Percentiles rank a stretch among this genome's conserved stretches.
These are phyloP conservation scores for Colletotrichum musae DNA, from an alignment of 2,329 filamentous ascomycete species.

Conservation along the genomic window DNA sequence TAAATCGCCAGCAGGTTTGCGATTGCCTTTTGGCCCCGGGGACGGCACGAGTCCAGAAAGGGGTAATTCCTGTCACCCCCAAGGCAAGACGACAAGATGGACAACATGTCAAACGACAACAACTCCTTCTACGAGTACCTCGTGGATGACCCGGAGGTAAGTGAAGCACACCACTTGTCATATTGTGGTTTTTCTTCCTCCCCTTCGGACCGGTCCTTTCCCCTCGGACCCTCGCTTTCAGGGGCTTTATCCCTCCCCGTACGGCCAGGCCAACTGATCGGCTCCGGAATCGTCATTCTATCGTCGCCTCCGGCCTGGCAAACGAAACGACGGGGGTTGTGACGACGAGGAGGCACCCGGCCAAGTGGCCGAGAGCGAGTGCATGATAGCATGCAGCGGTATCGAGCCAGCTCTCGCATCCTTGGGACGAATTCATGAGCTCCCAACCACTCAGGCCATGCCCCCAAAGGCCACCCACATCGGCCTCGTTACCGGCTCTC, in stretches of 20 bases:
- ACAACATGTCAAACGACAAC: conserved; percentile 26
- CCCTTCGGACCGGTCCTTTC: not conserved
- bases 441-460: conserved; percentile 1
- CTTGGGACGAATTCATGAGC: not conserved
- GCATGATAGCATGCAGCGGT: conserved; percentile 4
- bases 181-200: not conserved
- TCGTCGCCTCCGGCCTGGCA: not conserved
- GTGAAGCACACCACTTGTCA: conserved; percentile 13
- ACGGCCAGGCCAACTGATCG: conserved; percentile 6
- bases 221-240: conserved; percentile 5
- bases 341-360: not conserved
- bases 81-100: conserved; percentile 26
- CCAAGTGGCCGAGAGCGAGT: conserved; percentile 29
- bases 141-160: conserved; percentile 35
- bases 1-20: conserved; percentile 34
- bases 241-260: not conserved
- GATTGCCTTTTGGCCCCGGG: conserved; percentile 1
- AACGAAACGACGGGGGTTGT: not conserved
- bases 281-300: not conserved
- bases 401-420: not conserved
- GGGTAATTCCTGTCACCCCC: conserved; percentile 6
- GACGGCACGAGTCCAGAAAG: conserved; percentile 22
- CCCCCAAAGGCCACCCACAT: not conserved
- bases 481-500: too few relatives aligned
- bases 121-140: conserved; percentile 35